phyloP scores from a whole-genome alignment of 345 rosid species.

The Hypericum perforatum region DNA sequence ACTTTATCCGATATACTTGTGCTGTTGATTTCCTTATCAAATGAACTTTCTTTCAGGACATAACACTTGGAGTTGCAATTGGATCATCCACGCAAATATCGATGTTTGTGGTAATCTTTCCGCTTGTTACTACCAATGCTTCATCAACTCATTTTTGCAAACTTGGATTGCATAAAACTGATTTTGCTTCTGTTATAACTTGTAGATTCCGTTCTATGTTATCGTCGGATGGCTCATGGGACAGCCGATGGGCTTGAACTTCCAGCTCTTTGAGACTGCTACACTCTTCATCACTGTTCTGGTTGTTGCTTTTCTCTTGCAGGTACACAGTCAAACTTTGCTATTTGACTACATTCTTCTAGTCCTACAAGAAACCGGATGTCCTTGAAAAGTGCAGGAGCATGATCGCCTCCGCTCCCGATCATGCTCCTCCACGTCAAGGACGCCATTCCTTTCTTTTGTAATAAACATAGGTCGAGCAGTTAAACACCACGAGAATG shows the following conservation, averaged over 20 bases:
- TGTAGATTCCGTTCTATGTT: constrained; percentile 1
- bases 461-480: too few relatives aligned
- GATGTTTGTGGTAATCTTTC: constrained; percentile 6
- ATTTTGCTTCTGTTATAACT: background rate
- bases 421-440: too few relatives aligned
- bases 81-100: constrained; percentile 10
- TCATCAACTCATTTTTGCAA: background rate
- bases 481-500: too few relatives aligned
- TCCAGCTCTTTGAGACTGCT: background rate
- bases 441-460: too few relatives aligned
- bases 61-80: constrained; percentile 8
- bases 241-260: constrained; percentile 5
- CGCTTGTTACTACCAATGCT: background rate
- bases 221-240: background rate
- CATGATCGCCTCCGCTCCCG: too few relatives aligned
- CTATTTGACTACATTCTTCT: background rate
- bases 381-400: too few relatives aligned
- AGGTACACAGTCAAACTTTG: background rate
- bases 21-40: background rate
- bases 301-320: background rate
- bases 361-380: background rate
- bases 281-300: constrained; percentile 3
- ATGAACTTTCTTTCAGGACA: constrained; percentile 2
- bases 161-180: too few relatives aligned
- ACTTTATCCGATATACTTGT: background rate